Percentiles rank a stretch among this genome's conserved stretches.
Conservation (phyloP, 2,329 filamentous ascomycete genomes). For the Tolypocladium inflatum region DNA sequence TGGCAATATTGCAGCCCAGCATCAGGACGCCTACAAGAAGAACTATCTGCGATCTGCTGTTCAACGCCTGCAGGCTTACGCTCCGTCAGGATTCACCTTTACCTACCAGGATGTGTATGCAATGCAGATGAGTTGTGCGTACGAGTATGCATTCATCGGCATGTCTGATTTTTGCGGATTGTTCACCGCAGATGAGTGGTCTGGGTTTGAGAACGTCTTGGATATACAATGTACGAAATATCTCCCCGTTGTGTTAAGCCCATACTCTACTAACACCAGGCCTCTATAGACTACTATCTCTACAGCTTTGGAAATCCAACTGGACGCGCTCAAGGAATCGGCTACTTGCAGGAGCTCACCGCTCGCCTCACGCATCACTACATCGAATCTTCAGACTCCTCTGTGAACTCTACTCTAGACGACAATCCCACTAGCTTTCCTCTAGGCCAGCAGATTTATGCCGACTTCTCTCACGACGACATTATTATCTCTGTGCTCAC, state of each 20-base stretch:
- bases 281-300: constrained; percentile 52
- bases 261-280: background rate
- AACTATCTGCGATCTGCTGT: constrained; percentile 35
- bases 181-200: constrained; percentile 61
- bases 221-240: constrained; percentile 38
- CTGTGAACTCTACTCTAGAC: constrained; percentile 63
- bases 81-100: constrained; percentile 36
- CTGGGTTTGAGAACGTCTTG: constrained; percentile 47
- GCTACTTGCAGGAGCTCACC: constrained; percentile 71
- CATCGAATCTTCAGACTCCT: constrained; percentile 42
- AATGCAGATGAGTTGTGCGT: constrained; percentile 43
- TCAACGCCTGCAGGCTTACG: constrained; percentile 33
- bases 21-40: constrained; percentile 32
- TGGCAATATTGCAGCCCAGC: constrained; percentile 26
- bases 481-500: constrained; percentile 46
- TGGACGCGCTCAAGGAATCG: constrained; percentile 68
- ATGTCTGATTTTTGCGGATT: constrained; percentile 55
- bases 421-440: constrained; percentile 55
- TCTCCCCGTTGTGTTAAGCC: background rate
- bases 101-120: constrained; percentile 39
- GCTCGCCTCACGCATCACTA: constrained; percentile 67
- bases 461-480: constrained; percentile 80
- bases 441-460: constrained; percentile 53
- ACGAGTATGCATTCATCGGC: constrained; percentile 40
- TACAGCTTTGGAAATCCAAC: constrained; percentile 70